Percentiles rank a stretch among this genome's conserved stretches.
Conservation (phyloP, 2,329 filamentous ascomycete genomes). For the Neopestalotiopsis sp. region DNA sequence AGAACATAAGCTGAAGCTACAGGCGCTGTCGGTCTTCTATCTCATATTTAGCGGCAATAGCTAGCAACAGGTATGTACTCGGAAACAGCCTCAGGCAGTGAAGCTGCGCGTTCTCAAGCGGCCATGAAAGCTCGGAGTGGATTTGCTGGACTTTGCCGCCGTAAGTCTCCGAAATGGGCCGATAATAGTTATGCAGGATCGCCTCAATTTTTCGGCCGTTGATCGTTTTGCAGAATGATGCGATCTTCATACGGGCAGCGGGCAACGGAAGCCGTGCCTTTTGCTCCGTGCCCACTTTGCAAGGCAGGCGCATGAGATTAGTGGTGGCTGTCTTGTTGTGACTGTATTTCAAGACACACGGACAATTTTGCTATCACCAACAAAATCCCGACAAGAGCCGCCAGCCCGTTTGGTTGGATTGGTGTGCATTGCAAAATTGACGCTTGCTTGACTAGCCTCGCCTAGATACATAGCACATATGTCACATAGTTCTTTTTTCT, state of each 20-base stretch:
- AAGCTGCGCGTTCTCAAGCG: not conserved
- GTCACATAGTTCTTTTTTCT: not conserved
- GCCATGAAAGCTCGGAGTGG: not conserved
- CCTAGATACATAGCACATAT: not conserved
- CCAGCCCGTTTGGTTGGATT: not conserved
- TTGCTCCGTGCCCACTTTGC: not conserved
- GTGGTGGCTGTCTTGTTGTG: not conserved
- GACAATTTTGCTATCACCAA: not conserved
- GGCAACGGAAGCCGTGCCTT: not conserved
- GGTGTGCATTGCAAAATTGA: not conserved
- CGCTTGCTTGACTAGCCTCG: not conserved
- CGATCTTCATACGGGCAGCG: not conserved
- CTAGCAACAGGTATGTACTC: not conserved
- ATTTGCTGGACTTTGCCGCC: not conserved
- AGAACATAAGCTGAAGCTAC: no score
- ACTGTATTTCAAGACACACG: slow-evolving; percentile 1
- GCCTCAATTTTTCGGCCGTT: not conserved
- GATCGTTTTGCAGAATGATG: not conserved
- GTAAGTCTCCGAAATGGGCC: not conserved
- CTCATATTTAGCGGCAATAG: not conserved
- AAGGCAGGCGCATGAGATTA: not conserved
- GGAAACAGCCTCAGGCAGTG: not conserved
- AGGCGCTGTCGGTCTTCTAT: no score
- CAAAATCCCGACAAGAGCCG: not conserved
- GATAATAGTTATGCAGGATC: not conserved